These are phyloP conservation scores for Apostasia shenzhenica DNA, from an alignment of 106 monocot genomes.

Conservation along the genomic window DNA sequence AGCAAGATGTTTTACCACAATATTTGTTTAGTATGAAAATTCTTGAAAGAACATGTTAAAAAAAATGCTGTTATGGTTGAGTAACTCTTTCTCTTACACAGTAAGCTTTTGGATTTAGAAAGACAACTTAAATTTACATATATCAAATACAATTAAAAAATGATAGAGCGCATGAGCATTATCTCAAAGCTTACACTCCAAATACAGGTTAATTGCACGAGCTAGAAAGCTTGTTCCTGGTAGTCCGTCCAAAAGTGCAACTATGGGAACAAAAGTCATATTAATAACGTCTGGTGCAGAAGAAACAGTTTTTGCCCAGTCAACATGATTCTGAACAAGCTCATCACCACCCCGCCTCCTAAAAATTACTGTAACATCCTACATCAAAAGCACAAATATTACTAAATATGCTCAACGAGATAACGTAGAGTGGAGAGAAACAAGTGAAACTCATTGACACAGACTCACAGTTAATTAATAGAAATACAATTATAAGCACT, in stretches of 20 bases:
- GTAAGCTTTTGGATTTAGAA: neutral
- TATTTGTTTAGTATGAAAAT: neutral
- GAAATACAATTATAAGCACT: slow-evolving; percentile 10
- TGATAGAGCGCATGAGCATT: neutral
- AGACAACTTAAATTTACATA: neutral
- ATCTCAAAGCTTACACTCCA: slow-evolving; percentile 59
- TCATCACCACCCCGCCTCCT: slow-evolving; percentile 92
- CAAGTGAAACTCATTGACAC: no score
- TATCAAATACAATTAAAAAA: neutral
- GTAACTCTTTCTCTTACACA: neutral
- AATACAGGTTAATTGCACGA: slow-evolving; percentile 80
- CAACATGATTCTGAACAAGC: slow-evolving; percentile 79
- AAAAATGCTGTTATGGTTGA: no score
- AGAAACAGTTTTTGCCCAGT: slow-evolving; percentile 63
- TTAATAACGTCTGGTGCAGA: slow-evolving; percentile 90
- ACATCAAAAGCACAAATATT: slow-evolving; percentile 11
- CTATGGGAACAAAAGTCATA: slow-evolving; percentile 84
- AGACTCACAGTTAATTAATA: neutral
- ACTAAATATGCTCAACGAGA: neutral
- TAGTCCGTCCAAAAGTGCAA: slow-evolving; percentile 59
- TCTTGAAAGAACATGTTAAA: neutral
- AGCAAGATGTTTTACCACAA: neutral
- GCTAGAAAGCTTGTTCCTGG: slow-evolving; percentile 59
- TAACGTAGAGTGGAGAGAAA: neutral
- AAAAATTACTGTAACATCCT: slow-evolving; percentile 95